A percentile compares a stretch with the other conserved stretches of the same genome.
These are phyloP conservation scores for Tranzscheliella williamsii DNA, from an alignment of 1,284 basidiomycete genomes.

Conservation along the genomic window DNA sequence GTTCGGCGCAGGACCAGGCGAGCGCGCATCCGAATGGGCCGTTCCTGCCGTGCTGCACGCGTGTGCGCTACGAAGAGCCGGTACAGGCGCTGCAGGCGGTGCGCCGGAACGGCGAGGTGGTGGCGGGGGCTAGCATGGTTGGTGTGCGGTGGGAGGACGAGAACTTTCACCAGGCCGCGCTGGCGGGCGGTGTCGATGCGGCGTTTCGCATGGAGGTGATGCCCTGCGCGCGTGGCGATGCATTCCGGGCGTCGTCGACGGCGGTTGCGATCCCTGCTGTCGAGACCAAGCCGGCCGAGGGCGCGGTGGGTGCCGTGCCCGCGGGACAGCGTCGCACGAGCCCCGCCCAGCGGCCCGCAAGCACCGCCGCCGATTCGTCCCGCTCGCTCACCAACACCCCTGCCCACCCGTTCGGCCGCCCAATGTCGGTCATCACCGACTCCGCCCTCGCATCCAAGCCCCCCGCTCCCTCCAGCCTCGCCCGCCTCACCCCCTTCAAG, in stretches of 20 bases:
- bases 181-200: conserved; percentile 44
- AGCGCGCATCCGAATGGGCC: conserved; percentile 14
- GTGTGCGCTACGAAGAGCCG: conserved; percentile 35
- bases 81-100: conserved; percentile 48
- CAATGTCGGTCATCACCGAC: conserved; percentile 35
- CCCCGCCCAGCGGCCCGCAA: too few species aligned
- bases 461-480: conserved; percentile 16
- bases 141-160: conserved; percentile 52
- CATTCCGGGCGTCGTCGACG: conserved; percentile 21
- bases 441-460: conserved; percentile 24
- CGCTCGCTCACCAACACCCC: too few species aligned
- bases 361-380: too few species aligned
- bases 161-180: conserved; percentile 42
- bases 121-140: conserved; percentile 44
- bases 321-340: too few species aligned
- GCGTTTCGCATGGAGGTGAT: conserved; percentile 41
- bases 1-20: conserved; percentile 28
- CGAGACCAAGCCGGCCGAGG: too few species aligned
- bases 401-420: conserved; percentile 33
- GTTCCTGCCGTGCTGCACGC: conserved; percentile 23
- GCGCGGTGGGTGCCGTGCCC: too few species aligned
- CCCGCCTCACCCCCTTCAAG: conserved; percentile 27
- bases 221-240: conserved; percentile 22
- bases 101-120: conserved; percentile 38
- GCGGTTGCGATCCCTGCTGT: conserved; percentile 18